Base-by-base conservation (phyloP, 1,284 basidiomycete species). In the Paramarasmius palmivorus region DNA sequence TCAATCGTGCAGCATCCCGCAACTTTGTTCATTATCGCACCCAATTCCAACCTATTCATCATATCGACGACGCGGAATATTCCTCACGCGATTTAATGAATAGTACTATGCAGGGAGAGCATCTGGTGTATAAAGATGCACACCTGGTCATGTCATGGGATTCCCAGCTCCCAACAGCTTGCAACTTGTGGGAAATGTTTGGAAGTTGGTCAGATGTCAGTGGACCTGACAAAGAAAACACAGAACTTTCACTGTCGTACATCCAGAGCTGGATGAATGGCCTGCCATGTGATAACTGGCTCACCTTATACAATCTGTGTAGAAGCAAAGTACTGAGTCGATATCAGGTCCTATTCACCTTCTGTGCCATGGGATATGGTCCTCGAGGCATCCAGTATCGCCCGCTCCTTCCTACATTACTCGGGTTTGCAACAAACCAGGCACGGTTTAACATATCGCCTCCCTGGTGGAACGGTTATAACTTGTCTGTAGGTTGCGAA, bases 1-100 rank as follows among this genome's bases (percentile, higher is more conserved):
- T 32, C 15, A 17, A 46, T 9, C 23, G 62, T 19, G 62, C 57
- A 14, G 56, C 54, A 12, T 34, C 4, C 25, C 52, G 58, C 5
- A 57, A 61, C 15, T 34, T 41, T 10, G 36, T 52, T n/a, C 46
- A 46, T 22, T 48, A 49, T 34, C 36, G 15, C 22, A 25, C 44
- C 34, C 39, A 53, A 39, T 38, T 49, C 12, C 32, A 41, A 12
- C 15, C 29, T 4, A 32, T 39, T 32, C 15, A 22, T 5, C 6
- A 17, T 26, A 14, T 38, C 14, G 22, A 17, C n/a, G 50, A 52
- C 19, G 22, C 12, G 8, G 25, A 38, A 46, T 26, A 50, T 10
- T 38, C 17, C 7, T 19, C 50, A 8, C 19, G 51, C 41, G 37
- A 22, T 40, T 29, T 46, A 6, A 10, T 12, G n/a, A 32, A n/a